These are phyloP conservation scores for Dovyalis caffra DNA, from an alignment of 345 rosid genomes.

Conservation along the genomic window DNA sequence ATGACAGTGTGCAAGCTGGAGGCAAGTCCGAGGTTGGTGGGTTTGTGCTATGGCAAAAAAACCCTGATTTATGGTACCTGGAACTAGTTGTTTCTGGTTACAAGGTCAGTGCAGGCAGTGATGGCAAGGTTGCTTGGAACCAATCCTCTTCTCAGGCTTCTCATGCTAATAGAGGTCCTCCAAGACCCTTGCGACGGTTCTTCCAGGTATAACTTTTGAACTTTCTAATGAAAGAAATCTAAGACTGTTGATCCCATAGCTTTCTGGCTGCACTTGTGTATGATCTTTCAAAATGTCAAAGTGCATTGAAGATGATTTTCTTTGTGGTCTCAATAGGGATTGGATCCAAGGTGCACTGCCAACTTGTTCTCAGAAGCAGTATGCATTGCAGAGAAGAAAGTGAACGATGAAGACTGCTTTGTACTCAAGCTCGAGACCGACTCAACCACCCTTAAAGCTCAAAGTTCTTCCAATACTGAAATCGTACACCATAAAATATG, in stretches of 20 bases:
- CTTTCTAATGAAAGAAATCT: background rate
- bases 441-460: constrained; percentile 46
- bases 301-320: background rate
- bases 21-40: constrained; percentile 78
- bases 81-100: constrained; percentile 84
- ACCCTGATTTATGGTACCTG: constrained; percentile 82
- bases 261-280: too few species aligned
- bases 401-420: constrained; percentile 64
- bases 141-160: constrained; percentile 83
- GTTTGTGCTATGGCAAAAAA: constrained; percentile 89
- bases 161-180: constrained; percentile 76
- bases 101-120: constrained; percentile 86
- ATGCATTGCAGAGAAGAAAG: constrained; percentile 61
- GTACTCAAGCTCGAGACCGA: constrained; percentile 68
- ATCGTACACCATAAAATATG: constrained; percentile 77
- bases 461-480: constrained; percentile 66
- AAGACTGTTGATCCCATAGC: background rate
- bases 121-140: constrained; percentile 90
- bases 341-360: constrained; percentile 84
- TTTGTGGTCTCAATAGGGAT: constrained; percentile 44
- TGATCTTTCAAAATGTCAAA: background rate
- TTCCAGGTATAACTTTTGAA: constrained; percentile 55
- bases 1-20: constrained; percentile 41
- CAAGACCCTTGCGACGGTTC: constrained; percentile 85
- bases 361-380: constrained; percentile 69